A percentile compares a stretch with the other conserved stretches of the same genome.
phyloP scores from a whole-genome alignment of 192 early-diverging fungal species.

The Coemansia sp. region DNA sequence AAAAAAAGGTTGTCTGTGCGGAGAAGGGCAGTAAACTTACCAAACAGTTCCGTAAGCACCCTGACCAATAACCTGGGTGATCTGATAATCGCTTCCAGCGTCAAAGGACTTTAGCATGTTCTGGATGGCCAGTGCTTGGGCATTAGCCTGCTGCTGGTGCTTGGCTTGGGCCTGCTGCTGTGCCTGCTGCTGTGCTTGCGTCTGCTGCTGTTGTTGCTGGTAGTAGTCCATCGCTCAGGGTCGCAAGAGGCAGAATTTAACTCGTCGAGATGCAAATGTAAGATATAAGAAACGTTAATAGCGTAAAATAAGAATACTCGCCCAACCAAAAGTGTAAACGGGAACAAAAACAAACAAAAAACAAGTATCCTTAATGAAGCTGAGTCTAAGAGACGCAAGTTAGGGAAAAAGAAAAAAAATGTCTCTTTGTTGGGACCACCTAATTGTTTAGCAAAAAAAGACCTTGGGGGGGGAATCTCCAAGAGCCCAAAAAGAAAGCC shows the following conservation, averaged over 20 bases:
- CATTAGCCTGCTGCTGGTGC: slow-evolving; percentile 49
- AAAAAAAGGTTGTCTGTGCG: neutral
- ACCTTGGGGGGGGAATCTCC: too few relatives aligned
- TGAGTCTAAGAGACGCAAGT: too few relatives aligned
- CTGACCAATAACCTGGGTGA: slow-evolving; percentile 82
- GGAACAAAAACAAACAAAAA: neutral
- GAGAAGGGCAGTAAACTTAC: slow-evolving; percentile 52
- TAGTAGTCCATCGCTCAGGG: slow-evolving; percentile 28
- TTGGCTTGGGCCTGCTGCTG: slow-evolving; percentile 40
- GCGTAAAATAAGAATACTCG: too few relatives aligned
- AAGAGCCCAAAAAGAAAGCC: neutral
- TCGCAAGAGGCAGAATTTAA: neutral
- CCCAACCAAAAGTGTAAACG: neutral
- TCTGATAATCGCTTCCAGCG: slow-evolving; percentile 79
- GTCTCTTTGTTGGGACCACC: neutral
- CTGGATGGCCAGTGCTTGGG: slow-evolving; percentile 45
- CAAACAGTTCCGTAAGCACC: slow-evolving; percentile 94
- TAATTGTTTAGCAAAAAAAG: too few relatives aligned
- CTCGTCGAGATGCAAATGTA: slow-evolving; percentile 8
- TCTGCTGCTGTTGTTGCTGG: slow-evolving; percentile 27
- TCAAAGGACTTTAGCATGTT: slow-evolving; percentile 64
- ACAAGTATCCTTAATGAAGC: neutral
- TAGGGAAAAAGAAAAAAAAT: neutral
- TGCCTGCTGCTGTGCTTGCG: slow-evolving; percentile 17
- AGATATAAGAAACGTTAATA: too few relatives aligned